Conservation (phyloP, 371 early-diverging fungal genomes). For the Rhizopus stolonifer region DNA sequence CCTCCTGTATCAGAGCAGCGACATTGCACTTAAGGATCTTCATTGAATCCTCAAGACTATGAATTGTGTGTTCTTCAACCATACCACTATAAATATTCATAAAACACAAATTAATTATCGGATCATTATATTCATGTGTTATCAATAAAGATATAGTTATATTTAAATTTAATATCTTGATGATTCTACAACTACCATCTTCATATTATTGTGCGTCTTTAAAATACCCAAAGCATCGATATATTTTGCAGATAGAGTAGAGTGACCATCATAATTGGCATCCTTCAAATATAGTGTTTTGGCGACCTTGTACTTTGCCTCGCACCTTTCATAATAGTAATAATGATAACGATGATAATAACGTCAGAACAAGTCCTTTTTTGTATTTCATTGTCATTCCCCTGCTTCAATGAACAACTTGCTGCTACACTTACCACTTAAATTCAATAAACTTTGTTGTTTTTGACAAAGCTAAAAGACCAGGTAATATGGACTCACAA, state of each 20-base stretch:
- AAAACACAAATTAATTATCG: slow-evolving; percentile 12
- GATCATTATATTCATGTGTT: no score
- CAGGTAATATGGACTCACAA: slow-evolving; percentile 8
- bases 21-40: slow-evolving; percentile 17
- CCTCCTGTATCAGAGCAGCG: slow-evolving; percentile 13
- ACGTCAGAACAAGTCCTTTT: slow-evolving; percentile 9
- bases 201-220: slow-evolving; percentile 14
- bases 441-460: slow-evolving; percentile 11
- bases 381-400: slow-evolving; percentile 5
- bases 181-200: slow-evolving; percentile 16
- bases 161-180: slow-evolving; percentile 17
- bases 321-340: slow-evolving; percentile 17
- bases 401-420: slow-evolving; percentile 3
- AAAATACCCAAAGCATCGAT: slow-evolving; percentile 12
- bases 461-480: slow-evolving; percentile 15
- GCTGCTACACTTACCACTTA: slow-evolving; percentile 11
- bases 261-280: slow-evolving; percentile 14
- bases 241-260: slow-evolving; percentile 10
- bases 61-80: slow-evolving; percentile 13
- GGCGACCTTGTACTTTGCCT: slow-evolving; percentile 15
- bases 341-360: slow-evolving; percentile 8
- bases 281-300: slow-evolving; percentile 18
- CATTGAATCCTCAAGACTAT: slow-evolving; percentile 16
- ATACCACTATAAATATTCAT: slow-evolving; percentile 14
- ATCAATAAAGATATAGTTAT: no score